Percentiles rank a stretch among this genome's conserved stretches.
phyloP scores from a whole-genome alignment of 1,284 basidiomycete genomes.

The Irpex sp. region DNA sequence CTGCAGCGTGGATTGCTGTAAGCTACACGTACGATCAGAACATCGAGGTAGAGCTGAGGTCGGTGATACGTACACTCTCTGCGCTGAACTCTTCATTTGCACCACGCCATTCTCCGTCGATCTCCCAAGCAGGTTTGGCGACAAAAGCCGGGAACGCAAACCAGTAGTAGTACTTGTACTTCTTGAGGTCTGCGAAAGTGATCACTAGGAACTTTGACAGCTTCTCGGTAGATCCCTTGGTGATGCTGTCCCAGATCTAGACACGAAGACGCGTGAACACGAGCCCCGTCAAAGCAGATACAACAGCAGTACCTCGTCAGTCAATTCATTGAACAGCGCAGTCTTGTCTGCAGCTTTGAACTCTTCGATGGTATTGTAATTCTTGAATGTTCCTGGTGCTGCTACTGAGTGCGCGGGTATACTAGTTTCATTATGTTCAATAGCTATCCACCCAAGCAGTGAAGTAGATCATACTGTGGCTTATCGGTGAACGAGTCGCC shows the following conservation, averaged over 20 bases:
- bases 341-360: constrained; percentile 92
- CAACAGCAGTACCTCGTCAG: constrained; percentile 48
- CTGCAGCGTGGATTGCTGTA: constrained; percentile 43
- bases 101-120: constrained; percentile 51
- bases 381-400: constrained; percentile 74
- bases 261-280: background rate
- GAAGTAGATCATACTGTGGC: constrained; percentile 23
- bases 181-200: constrained; percentile 96
- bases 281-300: background rate
- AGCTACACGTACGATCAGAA: constrained; percentile 33
- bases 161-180: constrained; percentile 98
- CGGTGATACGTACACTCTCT: constrained; percentile 31
- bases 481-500: constrained; percentile 53
- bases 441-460: background rate
- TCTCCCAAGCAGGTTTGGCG: constrained; percentile 85
- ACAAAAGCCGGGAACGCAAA: constrained; percentile 94
- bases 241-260: constrained; percentile 66
- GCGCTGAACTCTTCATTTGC: constrained; percentile 37
- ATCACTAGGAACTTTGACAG: constrained; percentile 85
- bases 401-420: constrained; percentile 38
- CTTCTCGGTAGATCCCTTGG: constrained; percentile 44
- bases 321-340: constrained; percentile 70
- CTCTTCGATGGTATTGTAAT: constrained; percentile 95
- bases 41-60: no score
- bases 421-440: constrained; percentile 24